Evolutionary conservation across 2,329 filamentous ascomycete species (phyloP).

Genomic region (Epichloe hybrida): DNA sequence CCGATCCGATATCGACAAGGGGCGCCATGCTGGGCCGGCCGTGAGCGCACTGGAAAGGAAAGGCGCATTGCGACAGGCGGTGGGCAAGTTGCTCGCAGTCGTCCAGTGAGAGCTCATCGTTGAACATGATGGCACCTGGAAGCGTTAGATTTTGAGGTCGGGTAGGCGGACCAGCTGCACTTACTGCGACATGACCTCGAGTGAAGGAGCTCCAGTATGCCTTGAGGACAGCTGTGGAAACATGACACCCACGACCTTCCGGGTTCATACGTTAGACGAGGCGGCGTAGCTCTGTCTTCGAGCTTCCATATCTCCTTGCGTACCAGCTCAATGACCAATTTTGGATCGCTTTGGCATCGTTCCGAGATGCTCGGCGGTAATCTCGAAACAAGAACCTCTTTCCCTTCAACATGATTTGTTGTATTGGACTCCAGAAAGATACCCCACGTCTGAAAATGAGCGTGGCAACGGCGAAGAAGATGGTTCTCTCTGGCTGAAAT

Average conservation of each 20-base stretch:
- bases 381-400: constrained; percentile 27
- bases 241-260: constrained; percentile 40
- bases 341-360: constrained; percentile 59
- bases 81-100: constrained; percentile 47
- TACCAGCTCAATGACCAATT: constrained; percentile 59
- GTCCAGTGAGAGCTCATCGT: constrained; percentile 45
- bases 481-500: constrained; percentile 45
- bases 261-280: background rate
- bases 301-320: constrained; percentile 60
- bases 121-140: constrained; percentile 67
- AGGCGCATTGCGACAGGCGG: constrained; percentile 46
- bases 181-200: constrained; percentile 61
- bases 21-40: constrained; percentile 56
- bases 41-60: constrained; percentile 78
- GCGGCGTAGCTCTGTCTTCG: constrained; percentile 28
- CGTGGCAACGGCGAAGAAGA: constrained; percentile 39
- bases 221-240: constrained; percentile 58
- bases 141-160: constrained; percentile 5
- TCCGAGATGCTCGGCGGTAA: constrained; percentile 64
- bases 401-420: constrained; percentile 18
- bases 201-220: constrained; percentile 63
- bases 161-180: constrained; percentile 6
- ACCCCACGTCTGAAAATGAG: constrained; percentile 61
- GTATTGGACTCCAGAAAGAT: constrained; percentile 43
- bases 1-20: constrained; percentile 36